These are phyloP conservation scores for Amphibolis antarctica DNA, from an alignment of 106 monocot species.

Conservation along the genomic window DNA sequence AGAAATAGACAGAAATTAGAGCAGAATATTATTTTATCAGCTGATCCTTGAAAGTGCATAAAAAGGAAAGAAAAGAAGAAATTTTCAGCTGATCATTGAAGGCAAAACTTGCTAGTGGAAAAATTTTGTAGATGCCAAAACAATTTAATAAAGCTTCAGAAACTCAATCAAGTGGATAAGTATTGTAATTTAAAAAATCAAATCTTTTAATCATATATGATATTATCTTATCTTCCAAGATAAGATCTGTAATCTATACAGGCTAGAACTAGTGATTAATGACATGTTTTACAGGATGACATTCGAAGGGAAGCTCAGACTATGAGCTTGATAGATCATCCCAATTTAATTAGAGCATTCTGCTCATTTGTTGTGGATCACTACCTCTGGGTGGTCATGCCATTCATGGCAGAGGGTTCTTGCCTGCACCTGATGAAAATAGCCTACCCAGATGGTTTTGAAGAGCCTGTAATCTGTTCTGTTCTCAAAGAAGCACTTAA, in stretches of 20 bases:
- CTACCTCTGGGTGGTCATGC: conserved; percentile 92
- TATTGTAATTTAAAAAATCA: too few relatives aligned
- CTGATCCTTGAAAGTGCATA: too few relatives aligned
- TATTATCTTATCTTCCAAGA: neutral
- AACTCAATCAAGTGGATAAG: too few relatives aligned
- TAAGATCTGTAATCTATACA: neutral
- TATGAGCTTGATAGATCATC: conserved; percentile 97
- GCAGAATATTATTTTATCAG: too few relatives aligned
- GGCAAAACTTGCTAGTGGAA: too few relatives aligned
- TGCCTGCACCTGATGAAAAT: conserved; percentile 97
- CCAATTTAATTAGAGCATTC: conserved; percentile 65
- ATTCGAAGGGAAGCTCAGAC: conserved; percentile 83
- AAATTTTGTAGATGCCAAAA: too few relatives aligned
- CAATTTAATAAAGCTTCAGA: too few relatives aligned
- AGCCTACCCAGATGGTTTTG: conserved; percentile 86
- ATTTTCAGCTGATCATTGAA: too few relatives aligned
- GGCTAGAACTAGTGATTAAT: neutral
- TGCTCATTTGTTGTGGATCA: conserved; percentile 95
- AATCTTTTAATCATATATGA: too few relatives aligned
- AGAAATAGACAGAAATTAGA: too few relatives aligned
- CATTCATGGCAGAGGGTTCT: conserved; percentile 95
- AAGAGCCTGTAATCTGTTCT: conserved; percentile 67
- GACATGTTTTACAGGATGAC: conserved; percentile 45
- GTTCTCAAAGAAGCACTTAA: conserved; percentile 90
- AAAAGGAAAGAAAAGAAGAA: too few relatives aligned